These are phyloP conservation scores for Coemansia biformis DNA, from an alignment of 192 early-diverging fungal genomes.

Conservation along the genomic window DNA sequence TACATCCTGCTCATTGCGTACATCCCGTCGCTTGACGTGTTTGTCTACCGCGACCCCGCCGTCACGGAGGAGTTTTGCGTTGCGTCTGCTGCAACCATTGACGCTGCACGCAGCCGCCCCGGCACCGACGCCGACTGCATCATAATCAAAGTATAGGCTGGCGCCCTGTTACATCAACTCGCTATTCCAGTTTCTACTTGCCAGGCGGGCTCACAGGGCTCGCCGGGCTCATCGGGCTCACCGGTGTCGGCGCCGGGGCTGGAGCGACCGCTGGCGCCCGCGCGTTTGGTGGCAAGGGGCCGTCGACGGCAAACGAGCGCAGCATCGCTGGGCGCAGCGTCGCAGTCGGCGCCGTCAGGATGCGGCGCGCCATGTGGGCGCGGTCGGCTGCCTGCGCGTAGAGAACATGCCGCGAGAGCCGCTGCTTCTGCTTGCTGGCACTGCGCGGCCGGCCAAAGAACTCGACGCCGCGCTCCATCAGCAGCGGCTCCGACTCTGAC, in stretches of 20 bases:
- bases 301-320: background rate
- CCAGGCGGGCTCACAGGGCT: too few relatives aligned
- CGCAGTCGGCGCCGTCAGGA: constrained; percentile 1
- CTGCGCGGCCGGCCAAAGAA: constrained; percentile 16
- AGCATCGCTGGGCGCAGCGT: constrained; percentile 4
- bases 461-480: constrained; percentile 39
- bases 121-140: constrained; percentile 84
- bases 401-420: background rate
- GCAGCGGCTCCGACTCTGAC: constrained; percentile 26
- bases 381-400: background rate
- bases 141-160: constrained; percentile 45
- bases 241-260: background rate
- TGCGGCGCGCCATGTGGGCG: background rate
- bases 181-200: too few relatives aligned
- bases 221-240: too few relatives aligned
- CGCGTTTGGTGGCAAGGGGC: background rate
- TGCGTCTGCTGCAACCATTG: constrained; percentile 57
- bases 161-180: too few relatives aligned
- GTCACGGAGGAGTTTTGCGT: constrained; percentile 65
- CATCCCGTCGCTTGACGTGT: constrained; percentile 68
- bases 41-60: constrained; percentile 83
- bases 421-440: background rate
- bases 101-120: constrained; percentile 59
- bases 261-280: background rate
- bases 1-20: constrained; percentile 85